phyloP scores from a whole-genome alignment of 2,329 filamentous ascomycete genomes.

The Talaromyces sp. region DNA sequence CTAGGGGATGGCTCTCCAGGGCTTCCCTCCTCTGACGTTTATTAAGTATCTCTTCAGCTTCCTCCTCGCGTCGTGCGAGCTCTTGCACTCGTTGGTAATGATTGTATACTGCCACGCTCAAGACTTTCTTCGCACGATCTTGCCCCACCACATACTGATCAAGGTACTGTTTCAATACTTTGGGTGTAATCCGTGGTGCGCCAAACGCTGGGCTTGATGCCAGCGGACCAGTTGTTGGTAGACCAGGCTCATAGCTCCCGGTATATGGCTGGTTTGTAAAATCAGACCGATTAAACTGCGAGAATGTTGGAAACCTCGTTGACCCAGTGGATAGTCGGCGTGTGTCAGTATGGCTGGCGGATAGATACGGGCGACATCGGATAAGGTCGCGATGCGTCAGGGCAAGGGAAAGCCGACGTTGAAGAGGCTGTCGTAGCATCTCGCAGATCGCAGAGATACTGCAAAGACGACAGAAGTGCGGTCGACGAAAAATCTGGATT shows the following conservation, averaged over 20 bases:
- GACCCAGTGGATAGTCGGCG: slow-evolving; percentile 34
- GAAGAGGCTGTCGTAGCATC: slow-evolving; percentile 38
- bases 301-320: slow-evolving; percentile 44
- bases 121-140: slow-evolving; percentile 86
- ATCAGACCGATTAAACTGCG: slow-evolving; percentile 62
- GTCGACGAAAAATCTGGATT: background rate
- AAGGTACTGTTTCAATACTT: slow-evolving; percentile 79
- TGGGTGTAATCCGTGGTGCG: slow-evolving; percentile 62
- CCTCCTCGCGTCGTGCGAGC: slow-evolving; percentile 73
- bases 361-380: slow-evolving; percentile 26
- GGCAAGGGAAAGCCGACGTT: slow-evolving; percentile 27
- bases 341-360: slow-evolving; percentile 5
- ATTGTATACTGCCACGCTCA: slow-evolving; percentile 92
- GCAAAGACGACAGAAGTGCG: background rate
- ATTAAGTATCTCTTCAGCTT: slow-evolving; percentile 72
- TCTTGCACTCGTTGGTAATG: slow-evolving; percentile 89
- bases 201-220: slow-evolving; percentile 61
- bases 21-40: slow-evolving; percentile 73
- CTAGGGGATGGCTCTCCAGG: slow-evolving; percentile 70
- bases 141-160: slow-evolving; percentile 97
- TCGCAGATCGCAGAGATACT: slow-evolving; percentile 14
- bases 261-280: slow-evolving; percentile 66
- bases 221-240: slow-evolving; percentile 65
- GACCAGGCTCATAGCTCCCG: slow-evolving; percentile 63
- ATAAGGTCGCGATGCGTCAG: slow-evolving; percentile 23